A percentile compares a stretch with the other conserved stretches of the same genome.
These are phyloP conservation scores for Coemansia sp. DNA, from an alignment of 192 early-diverging fungal genomes.

Conservation along the genomic window DNA sequence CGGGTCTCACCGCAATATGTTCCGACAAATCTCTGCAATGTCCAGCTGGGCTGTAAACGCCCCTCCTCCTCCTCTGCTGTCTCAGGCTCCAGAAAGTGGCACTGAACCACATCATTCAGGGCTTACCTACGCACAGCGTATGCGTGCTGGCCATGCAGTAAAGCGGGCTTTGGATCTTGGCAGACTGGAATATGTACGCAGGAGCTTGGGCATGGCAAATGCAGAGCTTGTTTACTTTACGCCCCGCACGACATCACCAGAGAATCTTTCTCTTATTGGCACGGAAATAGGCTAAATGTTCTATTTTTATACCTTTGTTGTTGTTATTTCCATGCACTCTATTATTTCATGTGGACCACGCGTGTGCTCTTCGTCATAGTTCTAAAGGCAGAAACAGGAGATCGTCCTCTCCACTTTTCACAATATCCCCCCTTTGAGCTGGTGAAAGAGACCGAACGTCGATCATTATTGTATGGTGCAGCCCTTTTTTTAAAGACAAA, in stretches of 20 bases:
- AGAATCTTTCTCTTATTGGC: constrained; percentile 74
- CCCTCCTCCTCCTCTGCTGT: constrained; percentile 52
- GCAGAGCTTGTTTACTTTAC: constrained; percentile 76
- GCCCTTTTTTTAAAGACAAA: neutral
- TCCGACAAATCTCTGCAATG: constrained; percentile 66
- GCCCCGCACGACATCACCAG: constrained; percentile 60
- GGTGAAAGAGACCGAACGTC: neutral
- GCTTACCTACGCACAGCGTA: constrained; percentile 61
- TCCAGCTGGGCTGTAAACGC: constrained; percentile 72
- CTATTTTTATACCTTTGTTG: constrained; percentile 17
- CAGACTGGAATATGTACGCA: constrained; percentile 57
- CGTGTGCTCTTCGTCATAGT: neutral
- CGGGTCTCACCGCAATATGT: constrained; percentile 49
- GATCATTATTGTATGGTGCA: neutral
- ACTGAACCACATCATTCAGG: constrained; percentile 65
- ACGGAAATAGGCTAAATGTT: constrained; percentile 14
- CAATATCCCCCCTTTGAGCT: neutral
- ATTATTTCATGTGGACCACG: constrained; percentile 1
- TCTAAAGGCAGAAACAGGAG: neutral
- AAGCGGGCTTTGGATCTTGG: constrained; percentile 83
- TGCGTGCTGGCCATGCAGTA: constrained; percentile 65
- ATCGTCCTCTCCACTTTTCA: neutral
- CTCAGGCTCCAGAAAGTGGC: neutral
- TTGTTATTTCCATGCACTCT: neutral
- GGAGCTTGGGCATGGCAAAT: constrained; percentile 58